These are phyloP conservation scores for Geosmithia morbida DNA, from an alignment of 2,329 filamentous ascomycete species.

Conservation along the genomic window DNA sequence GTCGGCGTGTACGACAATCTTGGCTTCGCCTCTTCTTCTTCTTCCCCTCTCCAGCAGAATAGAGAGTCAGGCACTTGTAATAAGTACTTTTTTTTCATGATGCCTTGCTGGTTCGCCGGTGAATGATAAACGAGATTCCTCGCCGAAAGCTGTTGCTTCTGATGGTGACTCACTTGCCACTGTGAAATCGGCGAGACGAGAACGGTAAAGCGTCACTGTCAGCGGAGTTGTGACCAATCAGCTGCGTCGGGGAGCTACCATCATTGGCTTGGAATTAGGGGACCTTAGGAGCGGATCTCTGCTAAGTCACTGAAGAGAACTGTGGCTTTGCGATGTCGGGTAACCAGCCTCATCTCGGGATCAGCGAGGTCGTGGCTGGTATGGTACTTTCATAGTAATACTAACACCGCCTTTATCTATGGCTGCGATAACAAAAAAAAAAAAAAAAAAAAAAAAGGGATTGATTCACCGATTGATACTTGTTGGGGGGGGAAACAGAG, in stretches of 20 bases:
- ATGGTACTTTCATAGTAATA: too few relatives aligned
- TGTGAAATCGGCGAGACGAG: not conserved
- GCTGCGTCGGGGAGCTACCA: not conserved
- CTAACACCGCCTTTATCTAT: too few relatives aligned
- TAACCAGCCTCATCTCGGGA: not conserved
- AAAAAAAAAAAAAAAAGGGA: not conserved
- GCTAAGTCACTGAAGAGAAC: not conserved
- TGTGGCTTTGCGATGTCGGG: not conserved
- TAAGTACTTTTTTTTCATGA: too few relatives aligned
- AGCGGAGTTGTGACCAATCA: not conserved
- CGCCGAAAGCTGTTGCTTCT: too few relatives aligned
- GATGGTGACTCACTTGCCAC: too few relatives aligned
- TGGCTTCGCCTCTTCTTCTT: too few relatives aligned
- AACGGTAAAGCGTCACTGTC: not conserved
- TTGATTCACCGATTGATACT: not conserved
- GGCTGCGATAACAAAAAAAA: not conserved
- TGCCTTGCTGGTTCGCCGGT: too few relatives aligned
- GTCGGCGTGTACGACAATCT: too few relatives aligned
- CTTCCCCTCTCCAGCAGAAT: too few relatives aligned
- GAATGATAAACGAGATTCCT: too few relatives aligned
- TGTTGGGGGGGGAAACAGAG: not conserved
- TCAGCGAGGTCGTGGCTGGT: not conserved
- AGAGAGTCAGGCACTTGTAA: too few relatives aligned
- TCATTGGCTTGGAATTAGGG: not conserved
- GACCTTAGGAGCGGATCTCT: too few relatives aligned